These are phyloP conservation scores for Biscutella auriculata DNA, from an alignment of 441 rosid genomes.

Conservation along the genomic window DNA sequence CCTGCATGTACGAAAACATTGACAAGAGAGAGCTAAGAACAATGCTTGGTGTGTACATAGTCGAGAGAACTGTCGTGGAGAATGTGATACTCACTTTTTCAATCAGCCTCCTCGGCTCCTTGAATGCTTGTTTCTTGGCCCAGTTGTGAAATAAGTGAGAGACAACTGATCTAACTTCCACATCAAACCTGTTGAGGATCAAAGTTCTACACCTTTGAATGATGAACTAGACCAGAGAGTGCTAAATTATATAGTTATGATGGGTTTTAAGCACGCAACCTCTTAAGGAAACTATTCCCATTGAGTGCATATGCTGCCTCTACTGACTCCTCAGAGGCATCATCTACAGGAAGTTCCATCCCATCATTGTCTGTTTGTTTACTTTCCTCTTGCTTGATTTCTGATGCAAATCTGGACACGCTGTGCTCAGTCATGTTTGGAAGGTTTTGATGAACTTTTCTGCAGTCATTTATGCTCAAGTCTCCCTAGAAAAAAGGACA, in stretches of 20 bases:
- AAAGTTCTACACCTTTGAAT: not conserved
- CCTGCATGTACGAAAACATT: constrained; percentile 34
- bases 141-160: constrained; percentile 89
- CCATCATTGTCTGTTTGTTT: constrained; percentile 25
- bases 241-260: constrained; percentile 3
- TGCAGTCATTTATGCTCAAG: constrained; percentile 28
- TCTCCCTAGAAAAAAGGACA: constrained; percentile 45
- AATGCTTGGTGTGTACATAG: not conserved
- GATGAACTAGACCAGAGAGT: not conserved
- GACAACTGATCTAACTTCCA: constrained; percentile 69
- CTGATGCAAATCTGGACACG: constrained; percentile 8
- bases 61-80: constrained; percentile 4
- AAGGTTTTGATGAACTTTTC: constrained; percentile 28
- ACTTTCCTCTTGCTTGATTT: constrained; percentile 20
- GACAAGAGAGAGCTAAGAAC: constrained; percentile 4
- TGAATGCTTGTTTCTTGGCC: constrained; percentile 92
- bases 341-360: constrained; percentile 19
- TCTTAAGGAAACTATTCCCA: constrained; percentile 61
- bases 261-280: constrained; percentile 31
- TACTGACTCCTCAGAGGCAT: constrained; percentile 30
- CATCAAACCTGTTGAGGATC: constrained; percentile 47
- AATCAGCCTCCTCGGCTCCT: constrained; percentile 74
- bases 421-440: constrained; percentile 24
- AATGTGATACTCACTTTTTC: constrained; percentile 42
- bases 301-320: constrained; percentile 29